phyloP scores from a whole-genome alignment of 208 protist genomes.

The Tritrichomonas musculus region DNA sequence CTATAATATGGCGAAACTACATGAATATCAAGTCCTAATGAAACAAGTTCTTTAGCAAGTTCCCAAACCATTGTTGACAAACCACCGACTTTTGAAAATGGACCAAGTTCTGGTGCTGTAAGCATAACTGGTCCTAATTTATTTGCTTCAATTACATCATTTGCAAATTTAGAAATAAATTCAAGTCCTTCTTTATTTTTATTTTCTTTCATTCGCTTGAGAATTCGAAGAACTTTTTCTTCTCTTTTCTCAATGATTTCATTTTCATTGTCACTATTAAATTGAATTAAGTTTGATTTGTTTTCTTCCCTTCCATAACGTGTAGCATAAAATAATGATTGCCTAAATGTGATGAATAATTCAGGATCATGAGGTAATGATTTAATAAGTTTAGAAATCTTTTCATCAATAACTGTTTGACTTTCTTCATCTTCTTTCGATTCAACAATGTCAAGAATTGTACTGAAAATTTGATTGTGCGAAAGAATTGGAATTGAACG shows the following conservation, averaged over 20 bases:
- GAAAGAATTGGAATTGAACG: background rate
- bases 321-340: background rate
- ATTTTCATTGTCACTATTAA: no score
- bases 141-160: background rate
- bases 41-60: conserved; percentile 11
- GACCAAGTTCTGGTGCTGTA: background rate
- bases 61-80: conserved; percentile 33
- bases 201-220: background rate
- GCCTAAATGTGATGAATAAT: background rate
- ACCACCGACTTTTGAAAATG: conserved; percentile 25
- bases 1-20: conserved; percentile 28
- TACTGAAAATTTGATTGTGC: background rate
- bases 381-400: background rate
- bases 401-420: no score
- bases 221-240: no score
- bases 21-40: background rate
- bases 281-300: no score
- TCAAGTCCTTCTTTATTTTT: background rate
- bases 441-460: background rate
- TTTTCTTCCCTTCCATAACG: background rate
- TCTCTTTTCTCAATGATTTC: no score
- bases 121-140: conserved; percentile 16
- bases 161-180: background rate
- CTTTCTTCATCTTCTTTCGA: background rate
- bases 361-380: background rate